A percentile compares a stretch with the other conserved stretches of the same genome.
These are phyloP conservation scores for Xerocomus spinulosus DNA, from an alignment of 768 basidiomycete genomes.

Conservation along the genomic window DNA sequence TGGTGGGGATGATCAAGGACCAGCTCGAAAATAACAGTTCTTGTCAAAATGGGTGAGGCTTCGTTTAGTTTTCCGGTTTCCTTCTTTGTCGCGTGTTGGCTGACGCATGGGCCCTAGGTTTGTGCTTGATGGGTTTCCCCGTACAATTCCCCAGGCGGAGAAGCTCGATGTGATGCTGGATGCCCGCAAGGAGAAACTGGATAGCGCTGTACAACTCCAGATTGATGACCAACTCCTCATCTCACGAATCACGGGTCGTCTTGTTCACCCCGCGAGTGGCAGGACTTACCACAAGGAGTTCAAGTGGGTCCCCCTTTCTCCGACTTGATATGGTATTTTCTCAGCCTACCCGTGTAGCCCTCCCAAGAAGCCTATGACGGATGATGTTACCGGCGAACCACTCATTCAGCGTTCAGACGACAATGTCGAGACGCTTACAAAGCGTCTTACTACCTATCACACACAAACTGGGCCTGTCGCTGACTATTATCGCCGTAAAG, in stretches of 20 bases:
- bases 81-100: background rate
- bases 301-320: slow-evolving; percentile 53
- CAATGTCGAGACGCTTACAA: slow-evolving; percentile 91
- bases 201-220: slow-evolving; percentile 87
- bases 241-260: slow-evolving; percentile 93
- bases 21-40: slow-evolving; percentile 89
- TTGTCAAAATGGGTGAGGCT: slow-evolving; percentile 91
- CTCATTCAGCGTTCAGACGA: slow-evolving; percentile 97
- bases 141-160: slow-evolving; percentile 93
- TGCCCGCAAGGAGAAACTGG: slow-evolving; percentile 77
- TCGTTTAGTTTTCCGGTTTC: background rate
- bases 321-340: slow-evolving; percentile 8
- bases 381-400: slow-evolving; percentile 94
- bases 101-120: slow-evolving; percentile 51
- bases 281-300: slow-evolving; percentile 95
- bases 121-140: slow-evolving; percentile 98
- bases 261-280: slow-evolving; percentile 87
- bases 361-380: slow-evolving; percentile 91
- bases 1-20: slow-evolving; percentile 96
- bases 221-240: slow-evolving; percentile 95
- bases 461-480: slow-evolving; percentile 92
- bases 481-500: slow-evolving; percentile 90
- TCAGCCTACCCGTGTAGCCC: slow-evolving; percentile 52
- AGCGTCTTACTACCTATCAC: slow-evolving; percentile 88
- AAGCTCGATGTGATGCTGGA: slow-evolving; percentile 92